These are phyloP conservation scores for Pulveroboletus frians DNA, from an alignment of 768 basidiomycete species.

Conservation along the genomic window DNA sequence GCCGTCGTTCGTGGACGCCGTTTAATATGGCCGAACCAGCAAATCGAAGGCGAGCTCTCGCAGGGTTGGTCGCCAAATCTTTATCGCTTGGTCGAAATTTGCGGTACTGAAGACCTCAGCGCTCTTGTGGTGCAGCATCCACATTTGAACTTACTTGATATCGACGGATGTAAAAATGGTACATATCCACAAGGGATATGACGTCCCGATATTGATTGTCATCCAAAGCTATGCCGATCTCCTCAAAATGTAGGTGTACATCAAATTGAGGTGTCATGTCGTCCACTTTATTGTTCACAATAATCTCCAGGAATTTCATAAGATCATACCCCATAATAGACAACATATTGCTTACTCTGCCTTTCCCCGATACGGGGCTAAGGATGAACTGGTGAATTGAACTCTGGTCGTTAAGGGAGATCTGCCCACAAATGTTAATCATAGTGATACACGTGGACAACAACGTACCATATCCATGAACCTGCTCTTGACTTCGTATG, in stretches of 20 bases:
- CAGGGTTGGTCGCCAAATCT: constrained; percentile 53
- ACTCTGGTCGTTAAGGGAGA: constrained; percentile 42
- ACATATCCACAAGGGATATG: constrained; percentile 92
- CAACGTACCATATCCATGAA: constrained; percentile 65
- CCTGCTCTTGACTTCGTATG: constrained; percentile 60
- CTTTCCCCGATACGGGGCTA: constrained; percentile 93
- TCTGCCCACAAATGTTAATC: constrained; percentile 32
- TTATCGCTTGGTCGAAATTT: constrained; percentile 68
- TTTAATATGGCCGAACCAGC: constrained; percentile 75
- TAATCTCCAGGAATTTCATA: constrained; percentile 43
- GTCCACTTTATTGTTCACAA: constrained; percentile 76
- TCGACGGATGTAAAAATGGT: constrained; percentile 88
- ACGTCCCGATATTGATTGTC: constrained; percentile 91
- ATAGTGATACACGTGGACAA: background rate
- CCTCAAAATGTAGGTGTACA: constrained; percentile 81
- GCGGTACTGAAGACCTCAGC: constrained; percentile 51
- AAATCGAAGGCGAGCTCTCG: constrained; percentile 69
- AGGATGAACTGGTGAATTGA: constrained; percentile 83
- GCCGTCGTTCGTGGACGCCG: constrained; percentile 76
- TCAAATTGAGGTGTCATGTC: constrained; percentile 79
- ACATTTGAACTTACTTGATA: constrained; percentile 51
- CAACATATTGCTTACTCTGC: constrained; percentile 51
- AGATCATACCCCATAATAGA: background rate
- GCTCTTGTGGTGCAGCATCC: background rate
- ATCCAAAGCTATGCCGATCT: constrained; percentile 89